These are phyloP conservation scores for Rhizomucor pusillus DNA, from an alignment of 371 early-diverging fungal species.

Conservation along the genomic window DNA sequence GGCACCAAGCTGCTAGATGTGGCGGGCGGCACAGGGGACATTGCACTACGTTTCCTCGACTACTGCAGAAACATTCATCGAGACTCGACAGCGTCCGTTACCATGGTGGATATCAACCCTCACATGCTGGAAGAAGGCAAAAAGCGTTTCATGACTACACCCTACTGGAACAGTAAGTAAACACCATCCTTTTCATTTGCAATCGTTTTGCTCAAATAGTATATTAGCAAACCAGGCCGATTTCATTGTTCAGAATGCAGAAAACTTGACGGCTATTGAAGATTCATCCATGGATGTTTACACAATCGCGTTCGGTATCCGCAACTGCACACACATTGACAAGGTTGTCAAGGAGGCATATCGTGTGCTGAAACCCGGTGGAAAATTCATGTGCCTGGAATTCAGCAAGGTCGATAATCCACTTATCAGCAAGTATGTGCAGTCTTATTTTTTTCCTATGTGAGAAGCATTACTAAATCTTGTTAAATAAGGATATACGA, in stretches of 20 bases:
- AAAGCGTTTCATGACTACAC: slow-evolving; percentile 64
- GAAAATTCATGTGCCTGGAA: slow-evolving; percentile 93
- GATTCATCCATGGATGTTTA: slow-evolving; percentile 87
- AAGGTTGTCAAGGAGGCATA: slow-evolving; percentile 85
- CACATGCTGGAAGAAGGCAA: slow-evolving; percentile 93
- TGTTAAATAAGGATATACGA: slow-evolving; percentile 71
- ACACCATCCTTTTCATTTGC: not conserved
- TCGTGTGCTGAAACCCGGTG: slow-evolving; percentile 93
- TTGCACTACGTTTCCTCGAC: slow-evolving; percentile 90
- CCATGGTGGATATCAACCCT: slow-evolving; percentile 94
- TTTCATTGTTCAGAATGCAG: slow-evolving; percentile 90
- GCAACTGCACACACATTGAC: slow-evolving; percentile 95
- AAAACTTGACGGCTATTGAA: slow-evolving; percentile 72
- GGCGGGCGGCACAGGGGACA: slow-evolving; percentile 98
- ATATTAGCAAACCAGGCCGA: slow-evolving; percentile 54
- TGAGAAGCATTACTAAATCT: not conserved
- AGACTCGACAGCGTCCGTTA: slow-evolving; percentile 70
- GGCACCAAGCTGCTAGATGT: slow-evolving; percentile 91
- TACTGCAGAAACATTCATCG: slow-evolving; percentile 71
- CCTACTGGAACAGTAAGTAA: slow-evolving; percentile 58
- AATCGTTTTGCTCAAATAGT: not conserved
- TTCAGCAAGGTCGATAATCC: slow-evolving; percentile 92
- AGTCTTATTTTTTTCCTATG: not conserved
- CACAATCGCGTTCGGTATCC: slow-evolving; percentile 96
- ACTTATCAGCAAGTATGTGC: slow-evolving; percentile 66